Percentiles rank a stretch among this genome's conserved stretches.
Conservation (phyloP, 108 stramenopile species). For the Schizochytrium sp. region DNA sequence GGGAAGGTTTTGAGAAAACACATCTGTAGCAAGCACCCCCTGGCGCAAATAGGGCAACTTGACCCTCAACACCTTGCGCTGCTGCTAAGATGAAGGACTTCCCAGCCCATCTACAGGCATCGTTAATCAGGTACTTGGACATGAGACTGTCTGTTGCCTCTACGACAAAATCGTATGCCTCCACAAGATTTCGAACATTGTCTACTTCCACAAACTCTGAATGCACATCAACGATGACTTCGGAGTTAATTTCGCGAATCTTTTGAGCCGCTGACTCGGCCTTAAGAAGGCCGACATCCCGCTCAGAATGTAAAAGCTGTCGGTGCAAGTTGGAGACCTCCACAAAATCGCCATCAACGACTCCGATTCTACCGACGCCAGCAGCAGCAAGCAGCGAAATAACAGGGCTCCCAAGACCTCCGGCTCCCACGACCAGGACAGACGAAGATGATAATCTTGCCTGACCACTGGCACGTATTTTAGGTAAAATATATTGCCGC, state of each 20-base stretch:
- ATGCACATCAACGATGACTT: slow-evolving; percentile 76
- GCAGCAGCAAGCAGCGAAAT: slow-evolving; percentile 93
- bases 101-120: slow-evolving; percentile 85
- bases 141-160: slow-evolving; percentile 96
- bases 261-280: slow-evolving; percentile 82
- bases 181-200: slow-evolving; percentile 67
- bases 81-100: slow-evolving; percentile 91
- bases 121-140: slow-evolving; percentile 93
- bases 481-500: too few relatives aligned
- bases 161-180: slow-evolving; percentile 80
- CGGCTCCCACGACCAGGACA: slow-evolving; percentile 93
- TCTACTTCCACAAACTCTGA: slow-evolving; percentile 65
- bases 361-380: slow-evolving; percentile 88
- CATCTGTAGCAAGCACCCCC: slow-evolving; percentile 88
- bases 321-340: slow-evolving; percentile 94
- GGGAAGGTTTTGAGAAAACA: slow-evolving; percentile 88
- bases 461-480: too few relatives aligned
- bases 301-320: slow-evolving; percentile 90
- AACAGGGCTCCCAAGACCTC: slow-evolving; percentile 91
- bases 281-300: slow-evolving; percentile 84
- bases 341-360: slow-evolving; percentile 95
- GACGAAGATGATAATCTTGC: not conserved
- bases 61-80: slow-evolving; percentile 93
- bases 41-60: slow-evolving; percentile 64
- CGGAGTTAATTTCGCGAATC: slow-evolving; percentile 86